Base-by-base conservation (phyloP, 257 asterid species). In the Verbena officinalis region DNA sequence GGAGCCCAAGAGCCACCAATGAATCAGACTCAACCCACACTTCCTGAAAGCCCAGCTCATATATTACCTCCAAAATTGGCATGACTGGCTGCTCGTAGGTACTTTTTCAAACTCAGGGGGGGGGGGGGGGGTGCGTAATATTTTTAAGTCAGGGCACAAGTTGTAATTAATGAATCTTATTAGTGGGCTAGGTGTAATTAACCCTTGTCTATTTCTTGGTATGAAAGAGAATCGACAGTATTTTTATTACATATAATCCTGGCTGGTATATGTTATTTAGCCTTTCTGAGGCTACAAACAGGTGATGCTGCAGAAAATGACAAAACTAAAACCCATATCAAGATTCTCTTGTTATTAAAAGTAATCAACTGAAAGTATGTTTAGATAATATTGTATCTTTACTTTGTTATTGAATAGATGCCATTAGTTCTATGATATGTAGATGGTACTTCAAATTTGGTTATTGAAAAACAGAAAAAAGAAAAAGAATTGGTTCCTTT, bases 351-450 rank as follows among this genome's bases (percentile, higher is more conserved):
- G 42, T n/a, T n/a, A n/a, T 54, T 20, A 54, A 53, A n/a, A 52
- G 9, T 24, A n/a, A 16, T 65, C 69, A 12, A 59, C 69, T 33
- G 48, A 40, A 52, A 53, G 39, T 34, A 67, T 36, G 21, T 19
- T 62, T 30, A n/a, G 60, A 59, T 59, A 38, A 30, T 66, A 23
- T 48, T 36, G 45, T 55, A n/a, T 65, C 38, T 66, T 38, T 23
- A 10, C 9, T 22, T 66, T 44, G 39, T 34, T 59, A 31, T 14
- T 55, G 33, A 39, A 68, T 40, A 15, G 23, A 59, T 48, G 64
- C 45, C 13, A 36, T 57, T 40, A 64, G 31, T 69, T 54, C 64
- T 38, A 61, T 46, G 51, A 16, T 16, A 59, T 16, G n/a, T n/a
- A 23, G 14, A 53, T 55, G 11, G 1, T 21, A 38, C 7, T 36